These are phyloP conservation scores for Acrodontium crateriforme DNA, from an alignment of 2,329 filamentous ascomycete species.

Conservation along the genomic window DNA sequence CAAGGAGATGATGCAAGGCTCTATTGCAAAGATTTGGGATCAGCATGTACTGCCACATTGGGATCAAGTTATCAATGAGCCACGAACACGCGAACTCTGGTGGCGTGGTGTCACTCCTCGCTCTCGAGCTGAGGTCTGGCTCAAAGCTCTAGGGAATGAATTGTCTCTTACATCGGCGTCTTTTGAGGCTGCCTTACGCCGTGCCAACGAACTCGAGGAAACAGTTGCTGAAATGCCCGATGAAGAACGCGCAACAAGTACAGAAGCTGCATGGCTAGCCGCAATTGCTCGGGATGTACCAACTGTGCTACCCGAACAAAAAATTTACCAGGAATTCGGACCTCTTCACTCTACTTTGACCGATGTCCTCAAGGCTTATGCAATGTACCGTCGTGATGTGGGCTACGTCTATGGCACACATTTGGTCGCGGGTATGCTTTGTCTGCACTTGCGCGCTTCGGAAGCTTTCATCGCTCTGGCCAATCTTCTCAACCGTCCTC, in stretches of 20 bases:
- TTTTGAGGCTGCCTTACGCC: slow-evolving; percentile 55
- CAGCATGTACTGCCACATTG: slow-evolving; percentile 63
- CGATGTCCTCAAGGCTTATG: slow-evolving; percentile 64
- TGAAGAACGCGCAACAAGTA: slow-evolving; percentile 34
- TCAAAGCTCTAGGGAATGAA: slow-evolving; percentile 58
- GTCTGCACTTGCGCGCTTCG: slow-evolving; percentile 54
- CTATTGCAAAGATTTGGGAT: slow-evolving; percentile 53
- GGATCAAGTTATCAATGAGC: slow-evolving; percentile 55
- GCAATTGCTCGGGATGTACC: slow-evolving; percentile 52
- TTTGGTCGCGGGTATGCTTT: slow-evolving; percentile 57
- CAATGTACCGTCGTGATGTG: slow-evolving; percentile 70
- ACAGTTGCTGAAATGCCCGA: slow-evolving; percentile 34
- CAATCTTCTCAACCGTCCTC: slow-evolving; percentile 62
- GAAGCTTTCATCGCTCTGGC: slow-evolving; percentile 58
- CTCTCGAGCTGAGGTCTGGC: slow-evolving; percentile 56
- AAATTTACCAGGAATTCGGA: slow-evolving; percentile 52
- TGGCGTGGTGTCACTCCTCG: slow-evolving; percentile 66
- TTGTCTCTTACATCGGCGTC: slow-evolving; percentile 53
- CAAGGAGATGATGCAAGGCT: slow-evolving; percentile 37
- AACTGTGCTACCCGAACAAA: slow-evolving; percentile 55
- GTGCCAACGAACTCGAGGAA: slow-evolving; percentile 49
- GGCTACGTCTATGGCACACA: slow-evolving; percentile 64
- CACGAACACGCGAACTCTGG: slow-evolving; percentile 62
- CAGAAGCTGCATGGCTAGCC: slow-evolving; percentile 47
- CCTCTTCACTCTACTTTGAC: slow-evolving; percentile 55